Conservation (phyloP, 1,284 basidiomycete species). For the Termitomyces sp. region DNA sequence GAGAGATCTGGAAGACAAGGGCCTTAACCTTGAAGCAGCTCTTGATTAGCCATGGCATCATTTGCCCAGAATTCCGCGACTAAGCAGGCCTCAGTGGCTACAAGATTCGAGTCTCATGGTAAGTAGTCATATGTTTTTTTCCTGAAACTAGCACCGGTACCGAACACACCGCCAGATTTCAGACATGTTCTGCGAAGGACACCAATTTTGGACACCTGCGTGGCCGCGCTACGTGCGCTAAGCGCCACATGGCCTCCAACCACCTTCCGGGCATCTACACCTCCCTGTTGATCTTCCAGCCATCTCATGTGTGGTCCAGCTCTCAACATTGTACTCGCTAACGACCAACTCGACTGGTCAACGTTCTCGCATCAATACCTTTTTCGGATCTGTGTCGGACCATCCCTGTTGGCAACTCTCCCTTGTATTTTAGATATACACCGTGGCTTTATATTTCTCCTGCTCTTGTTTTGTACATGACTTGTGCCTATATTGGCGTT, state of each 20-base stretch:
- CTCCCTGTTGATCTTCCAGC: background rate
- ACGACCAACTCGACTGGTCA: slow-evolving; percentile 1
- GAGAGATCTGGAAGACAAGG: slow-evolving; percentile 34
- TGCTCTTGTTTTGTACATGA: background rate
- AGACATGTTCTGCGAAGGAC: slow-evolving; percentile 6
- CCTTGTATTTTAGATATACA: slow-evolving; percentile 4
- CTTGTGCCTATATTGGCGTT: background rate
- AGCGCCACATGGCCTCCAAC: slow-evolving; percentile 13
- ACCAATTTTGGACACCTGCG: slow-evolving; percentile 13
- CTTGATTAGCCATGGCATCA: slow-evolving; percentile 38
- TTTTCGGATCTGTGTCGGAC: background rate
- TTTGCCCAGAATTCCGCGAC: slow-evolving; percentile 50
- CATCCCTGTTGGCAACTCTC: slow-evolving; percentile 1
- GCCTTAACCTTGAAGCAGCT: slow-evolving; percentile 33
- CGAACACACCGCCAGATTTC: slow-evolving; percentile 6
- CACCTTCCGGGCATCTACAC: background rate
- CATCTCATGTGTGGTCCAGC: background rate
- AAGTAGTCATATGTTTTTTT: background rate
- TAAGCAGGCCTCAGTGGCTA: slow-evolving; percentile 12
- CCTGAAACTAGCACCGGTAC: background rate
- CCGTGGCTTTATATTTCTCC: background rate
- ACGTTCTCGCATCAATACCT: slow-evolving; percentile 1
- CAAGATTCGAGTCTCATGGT: slow-evolving; percentile 5
- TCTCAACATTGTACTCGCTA: slow-evolving; percentile 1
- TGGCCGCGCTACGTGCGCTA: slow-evolving; percentile 2